Conservation (phyloP, 371 early-diverging fungal species). For the Saksenaea vasiformis region DNA sequence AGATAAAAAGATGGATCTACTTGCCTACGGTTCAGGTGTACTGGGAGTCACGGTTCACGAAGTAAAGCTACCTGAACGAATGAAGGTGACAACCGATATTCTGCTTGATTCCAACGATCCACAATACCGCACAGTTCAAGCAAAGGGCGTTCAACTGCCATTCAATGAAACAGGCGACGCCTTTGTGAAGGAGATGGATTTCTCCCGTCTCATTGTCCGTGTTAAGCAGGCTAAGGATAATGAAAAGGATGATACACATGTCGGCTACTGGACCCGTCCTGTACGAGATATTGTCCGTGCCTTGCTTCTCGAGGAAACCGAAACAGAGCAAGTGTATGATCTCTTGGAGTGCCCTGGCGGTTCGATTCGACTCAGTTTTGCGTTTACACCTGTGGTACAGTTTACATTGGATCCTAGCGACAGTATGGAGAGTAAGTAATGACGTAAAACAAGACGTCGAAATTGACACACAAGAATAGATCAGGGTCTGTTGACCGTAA, state of each 20-base stretch:
- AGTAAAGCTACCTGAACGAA: conserved; percentile 14
- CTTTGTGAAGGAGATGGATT: conserved; percentile 38
- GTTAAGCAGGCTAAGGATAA: conserved; percentile 22
- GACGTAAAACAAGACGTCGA: not conserved
- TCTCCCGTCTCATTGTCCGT: conserved; percentile 25
- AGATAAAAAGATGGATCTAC: conserved; percentile 20
- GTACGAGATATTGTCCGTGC: conserved; percentile 22
- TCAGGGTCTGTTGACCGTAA: conserved; percentile 32
- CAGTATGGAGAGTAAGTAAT: conserved; percentile 38
- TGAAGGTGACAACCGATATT: conserved; percentile 27
- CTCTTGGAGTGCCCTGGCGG: conserved; percentile 20
- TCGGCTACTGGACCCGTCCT: conserved; percentile 23
- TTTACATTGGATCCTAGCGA: conserved; percentile 34
- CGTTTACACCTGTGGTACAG: conserved; percentile 25
- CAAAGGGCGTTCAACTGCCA: conserved; percentile 19
- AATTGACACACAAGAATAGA: conserved; percentile 10
- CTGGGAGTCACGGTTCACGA: conserved; percentile 31
- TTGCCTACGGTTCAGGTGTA: conserved; percentile 30
- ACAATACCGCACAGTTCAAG: conserved; percentile 25
- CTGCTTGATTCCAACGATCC: conserved; percentile 36
- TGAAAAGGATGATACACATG: conserved; percentile 12
- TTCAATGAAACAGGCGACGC: conserved; percentile 37
- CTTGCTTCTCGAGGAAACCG: conserved; percentile 1
- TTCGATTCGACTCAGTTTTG: conserved; percentile 23
- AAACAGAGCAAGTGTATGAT: conserved; percentile 3